Base-by-base conservation (phyloP, 2,329 filamentous ascomycete genomes). In the Biscogniauxia marginata region DNA sequence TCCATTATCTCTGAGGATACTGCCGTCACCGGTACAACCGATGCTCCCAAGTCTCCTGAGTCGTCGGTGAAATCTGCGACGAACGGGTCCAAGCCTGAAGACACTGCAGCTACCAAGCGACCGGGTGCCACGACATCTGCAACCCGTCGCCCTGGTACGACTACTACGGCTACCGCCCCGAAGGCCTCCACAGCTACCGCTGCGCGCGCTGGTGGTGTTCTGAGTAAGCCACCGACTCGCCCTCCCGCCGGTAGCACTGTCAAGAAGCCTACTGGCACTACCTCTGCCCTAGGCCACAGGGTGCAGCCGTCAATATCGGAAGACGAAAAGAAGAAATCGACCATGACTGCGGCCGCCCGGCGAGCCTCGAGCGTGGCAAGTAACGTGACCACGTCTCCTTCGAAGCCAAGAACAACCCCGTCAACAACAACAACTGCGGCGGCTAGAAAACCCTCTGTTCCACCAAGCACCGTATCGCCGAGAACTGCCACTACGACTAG, bases 281-380 rank as follows among this genome's bases (percentile, higher is more conserved):
- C 75, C 34, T 70, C 77, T 3, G 64, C 71, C n/a, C 65, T 74
- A 43, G 74, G 68, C 59, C 79, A 81, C 67, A 75, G 72, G 60
- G 75, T 77, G 48, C 77, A 76, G n/a, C 73, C 78, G 52, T 80
- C 79, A 57, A 74, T 76, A 50, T 79, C 78, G 54, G 79, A 81
- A 58, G 79, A 81, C 62, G 79, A 82, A 56, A 69, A 67, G 59
- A 79, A 75, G 71, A 79, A 74, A 65, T 68, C 76, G 3, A 69
- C 67, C 20, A 65, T 76, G 57, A 72, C 72, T 6, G 69, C 73
- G 39, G 70, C 75, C 21, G 70, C 75, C 18, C 73, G 78, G 50
- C 74, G 78, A 60, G 72, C 76, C 18, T 80, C 77, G 53, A 71
- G 74, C n/a, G 68, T 77, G 21, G 70, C 75, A 54, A 73, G 74